Evolutionary conservation across 768 basidiomycete genomes (phyloP).

Genomic region (Kwoniella pini): DNA sequence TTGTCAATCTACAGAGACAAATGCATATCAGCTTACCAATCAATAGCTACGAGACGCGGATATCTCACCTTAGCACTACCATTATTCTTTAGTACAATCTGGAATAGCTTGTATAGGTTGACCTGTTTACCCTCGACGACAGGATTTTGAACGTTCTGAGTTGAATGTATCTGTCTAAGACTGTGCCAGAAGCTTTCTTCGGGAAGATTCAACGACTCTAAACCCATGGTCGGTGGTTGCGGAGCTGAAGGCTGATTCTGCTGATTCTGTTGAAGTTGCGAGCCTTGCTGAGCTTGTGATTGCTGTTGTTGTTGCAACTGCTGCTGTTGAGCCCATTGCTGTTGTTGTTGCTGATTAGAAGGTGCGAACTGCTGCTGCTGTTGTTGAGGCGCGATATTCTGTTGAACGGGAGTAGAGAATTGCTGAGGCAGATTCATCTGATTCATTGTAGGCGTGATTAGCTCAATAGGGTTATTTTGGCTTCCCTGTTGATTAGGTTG

Average conservation of each 20-base stretch:
- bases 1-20: conserved; percentile 22
- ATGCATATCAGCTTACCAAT: conserved; percentile 1
- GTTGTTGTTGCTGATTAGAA: conserved; percentile 1
- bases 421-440: conserved; percentile 11
- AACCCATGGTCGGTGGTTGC: conserved; percentile 14
- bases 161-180: conserved; percentile 16
- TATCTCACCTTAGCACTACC: conserved; percentile 37
- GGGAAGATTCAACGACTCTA: conserved; percentile 20
- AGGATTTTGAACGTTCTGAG: conserved; percentile 24
- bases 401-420: conserved; percentile 21
- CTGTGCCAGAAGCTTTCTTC: conserved; percentile 19
- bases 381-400: conserved; percentile 13
- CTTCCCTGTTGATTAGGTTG: conserved; percentile 24
- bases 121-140: conserved; percentile 29
- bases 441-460: conserved; percentile 31
- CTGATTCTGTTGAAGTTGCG: conserved; percentile 13
- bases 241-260: conserved; percentile 7
- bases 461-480: conserved; percentile 40
- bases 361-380: conserved; percentile 19
- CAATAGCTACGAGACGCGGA: not conserved
- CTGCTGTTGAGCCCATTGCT: conserved; percentile 4
- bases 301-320: conserved; percentile 1
- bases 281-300: conserved; percentile 1
- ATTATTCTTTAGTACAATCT: conserved; percentile 37
- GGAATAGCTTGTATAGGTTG: conserved; percentile 35